A percentile compares a stretch with the other conserved stretches of the same genome.
These are phyloP conservation scores for Bacterosira constricta DNA, from an alignment of 108 stramenopile species.

Conservation along the genomic window DNA sequence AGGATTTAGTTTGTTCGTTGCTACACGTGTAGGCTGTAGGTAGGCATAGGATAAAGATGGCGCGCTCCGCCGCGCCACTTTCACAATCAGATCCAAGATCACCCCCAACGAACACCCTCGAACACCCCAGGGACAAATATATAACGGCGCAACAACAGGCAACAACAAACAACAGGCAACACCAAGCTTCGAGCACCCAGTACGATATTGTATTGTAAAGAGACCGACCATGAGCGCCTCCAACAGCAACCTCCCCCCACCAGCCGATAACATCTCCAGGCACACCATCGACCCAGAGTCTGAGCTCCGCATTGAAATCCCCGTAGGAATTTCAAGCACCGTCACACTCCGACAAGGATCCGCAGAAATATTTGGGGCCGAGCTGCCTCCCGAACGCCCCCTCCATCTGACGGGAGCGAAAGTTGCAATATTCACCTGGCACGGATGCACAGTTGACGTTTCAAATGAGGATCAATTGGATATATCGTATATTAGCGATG, in stretches of 20 bases:
- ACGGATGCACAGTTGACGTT: slow-evolving; percentile 84
- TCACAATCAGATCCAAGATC: too few relatives aligned
- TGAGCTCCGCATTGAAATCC: slow-evolving; percentile 57
- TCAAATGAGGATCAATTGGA: slow-evolving; percentile 54
- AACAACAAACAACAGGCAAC: too few relatives aligned
- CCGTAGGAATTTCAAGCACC: slow-evolving; percentile 27
- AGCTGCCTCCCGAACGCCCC: slow-evolving; percentile 44
- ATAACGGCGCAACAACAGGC: too few relatives aligned
- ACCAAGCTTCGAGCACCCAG: too few relatives aligned
- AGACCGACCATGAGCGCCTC: slow-evolving; percentile 16
- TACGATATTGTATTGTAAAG: too few relatives aligned
- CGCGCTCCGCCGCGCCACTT: too few relatives aligned
- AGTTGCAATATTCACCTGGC: slow-evolving; percentile 88
- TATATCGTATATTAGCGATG: slow-evolving; percentile 67
- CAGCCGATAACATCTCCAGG: slow-evolving; percentile 14
- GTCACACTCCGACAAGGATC: slow-evolving; percentile 39
- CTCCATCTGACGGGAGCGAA: slow-evolving; percentile 67
- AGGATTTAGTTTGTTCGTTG: too few relatives aligned
- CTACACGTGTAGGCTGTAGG: too few relatives aligned
- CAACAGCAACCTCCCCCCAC: slow-evolving; percentile 15
- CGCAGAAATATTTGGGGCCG: slow-evolving; percentile 59
- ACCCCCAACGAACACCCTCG: too few relatives aligned
- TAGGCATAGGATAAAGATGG: too few relatives aligned
- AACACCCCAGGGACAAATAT: too few relatives aligned
- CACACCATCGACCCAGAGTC: slow-evolving; percentile 51